These are phyloP conservation scores for Venturia nashicola DNA, from an alignment of 2,329 filamentous ascomycete species.

Conservation along the genomic window DNA sequence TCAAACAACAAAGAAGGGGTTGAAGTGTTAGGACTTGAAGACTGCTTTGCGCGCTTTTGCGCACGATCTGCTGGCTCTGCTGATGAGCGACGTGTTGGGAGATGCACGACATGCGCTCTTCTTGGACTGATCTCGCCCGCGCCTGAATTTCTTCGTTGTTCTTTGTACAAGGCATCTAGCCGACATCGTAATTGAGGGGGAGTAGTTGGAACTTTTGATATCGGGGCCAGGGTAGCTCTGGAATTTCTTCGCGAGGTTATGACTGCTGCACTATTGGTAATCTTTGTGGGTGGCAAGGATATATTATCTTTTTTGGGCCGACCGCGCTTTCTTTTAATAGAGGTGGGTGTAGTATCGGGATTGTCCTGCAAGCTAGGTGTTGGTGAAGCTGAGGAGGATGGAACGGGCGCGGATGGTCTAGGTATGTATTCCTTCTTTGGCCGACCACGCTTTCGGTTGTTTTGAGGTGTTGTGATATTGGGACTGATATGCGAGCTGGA, in stretches of 20 bases:
- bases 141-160: not conserved
- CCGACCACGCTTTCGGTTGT: not conserved
- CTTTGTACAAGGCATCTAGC: not conserved
- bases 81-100: not conserved
- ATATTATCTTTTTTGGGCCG: not conserved
- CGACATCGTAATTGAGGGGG: not conserved
- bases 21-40: not conserved
- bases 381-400: not conserved
- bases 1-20: not conserved
- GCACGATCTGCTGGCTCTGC: not conserved
- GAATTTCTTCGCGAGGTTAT: not conserved
- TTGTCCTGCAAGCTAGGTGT: not conserved
- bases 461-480: not conserved
- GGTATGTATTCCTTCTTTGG: not conserved
- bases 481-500: not conserved
- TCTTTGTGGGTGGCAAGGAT: not conserved
- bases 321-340: not conserved
- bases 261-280: not conserved
- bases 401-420: not conserved
- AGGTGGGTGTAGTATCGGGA: not conserved
- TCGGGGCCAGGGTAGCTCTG: not conserved
- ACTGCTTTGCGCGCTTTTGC: no score
- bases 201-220: not conserved
- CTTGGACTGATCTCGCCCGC: not conserved
- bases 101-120: not conserved